A percentile compares a stretch with the other conserved stretches of the same genome.
phyloP scores from a whole-genome alignment of 345 rosid species.

The Populus pruinosa region DNA sequence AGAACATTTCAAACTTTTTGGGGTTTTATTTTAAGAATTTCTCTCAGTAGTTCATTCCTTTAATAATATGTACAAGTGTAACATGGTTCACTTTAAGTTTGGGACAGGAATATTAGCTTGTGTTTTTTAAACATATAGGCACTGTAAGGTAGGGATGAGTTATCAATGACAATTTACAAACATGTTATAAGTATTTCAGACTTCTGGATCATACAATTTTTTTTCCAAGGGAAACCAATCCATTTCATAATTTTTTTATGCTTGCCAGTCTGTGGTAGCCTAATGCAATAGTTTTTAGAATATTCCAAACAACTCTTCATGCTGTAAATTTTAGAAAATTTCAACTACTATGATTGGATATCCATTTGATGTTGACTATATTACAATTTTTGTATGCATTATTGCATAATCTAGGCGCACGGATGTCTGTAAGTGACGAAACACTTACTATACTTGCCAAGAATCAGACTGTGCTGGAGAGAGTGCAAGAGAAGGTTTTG shows the following conservation, averaged over 20 bases:
- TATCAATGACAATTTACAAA: neutral
- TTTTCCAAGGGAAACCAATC: neutral
- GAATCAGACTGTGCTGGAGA: slow-evolving; percentile 70
- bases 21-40: too few relatives aligned
- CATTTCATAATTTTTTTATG: neutral
- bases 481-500: slow-evolving; percentile 72
- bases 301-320: too few relatives aligned
- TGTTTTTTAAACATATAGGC: neutral
- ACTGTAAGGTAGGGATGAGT: neutral
- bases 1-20: too few relatives aligned
- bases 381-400: neutral
- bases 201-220: neutral
- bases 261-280: neutral
- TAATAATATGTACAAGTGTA: too few relatives aligned
- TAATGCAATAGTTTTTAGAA: neutral
- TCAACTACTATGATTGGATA: neutral
- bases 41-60: too few relatives aligned
- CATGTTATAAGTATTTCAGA: neutral
- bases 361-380: neutral
- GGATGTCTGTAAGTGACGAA: slow-evolving; percentile 71
- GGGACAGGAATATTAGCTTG: too few relatives aligned
- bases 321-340: neutral
- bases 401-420: slow-evolving; percentile 57
- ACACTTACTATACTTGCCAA: slow-evolving; percentile 77
- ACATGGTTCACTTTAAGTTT: too few relatives aligned